Evolutionary conservation across 2,329 filamentous ascomycete genomes (phyloP).

Genomic region (Colletotrichum tofieldiae): DNA sequence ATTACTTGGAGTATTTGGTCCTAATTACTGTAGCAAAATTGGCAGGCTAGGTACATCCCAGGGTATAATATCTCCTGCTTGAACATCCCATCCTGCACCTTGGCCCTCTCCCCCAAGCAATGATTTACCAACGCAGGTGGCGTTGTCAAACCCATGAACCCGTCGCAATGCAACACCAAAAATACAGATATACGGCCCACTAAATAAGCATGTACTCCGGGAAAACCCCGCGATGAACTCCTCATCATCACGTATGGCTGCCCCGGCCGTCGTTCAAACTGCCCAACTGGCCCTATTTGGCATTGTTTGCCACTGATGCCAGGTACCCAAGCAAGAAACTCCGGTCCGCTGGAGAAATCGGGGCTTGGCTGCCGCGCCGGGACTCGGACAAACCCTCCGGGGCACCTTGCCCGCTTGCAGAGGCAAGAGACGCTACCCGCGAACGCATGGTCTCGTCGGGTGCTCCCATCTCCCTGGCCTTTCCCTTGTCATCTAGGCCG

Average conservation of each 20-base stretch:
- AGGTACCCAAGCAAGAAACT: constrained; percentile 84
- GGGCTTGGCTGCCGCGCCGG: constrained; percentile 65
- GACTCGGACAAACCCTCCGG: constrained; percentile 49
- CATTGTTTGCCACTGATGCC: constrained; percentile 66
- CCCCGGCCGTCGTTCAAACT: not conserved
- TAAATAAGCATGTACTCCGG: constrained; percentile 11
- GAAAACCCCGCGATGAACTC: constrained; percentile 5
- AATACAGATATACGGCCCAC: constrained; percentile 6
- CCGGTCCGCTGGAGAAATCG: constrained; percentile 80
- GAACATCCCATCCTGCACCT: constrained; percentile 31
- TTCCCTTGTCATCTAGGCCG: constrained; percentile 45
- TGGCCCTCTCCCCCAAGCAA: constrained; percentile 22
- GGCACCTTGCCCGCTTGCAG: constrained; percentile 54
- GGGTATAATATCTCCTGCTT: constrained; percentile 38
- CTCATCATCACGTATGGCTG: not conserved
- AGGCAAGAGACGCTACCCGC: constrained; percentile 62
- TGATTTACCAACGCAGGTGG: constrained; percentile 15
- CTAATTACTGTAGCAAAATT: constrained; percentile 22
- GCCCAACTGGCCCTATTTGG: constrained; percentile 20
- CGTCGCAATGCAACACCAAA: constrained; percentile 29
- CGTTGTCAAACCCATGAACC: constrained; percentile 26
- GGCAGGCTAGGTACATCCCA: constrained; percentile 33
- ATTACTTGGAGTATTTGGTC: constrained; percentile 10
- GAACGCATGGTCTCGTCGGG: constrained; percentile 51
- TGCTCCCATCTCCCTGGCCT: constrained; percentile 50